Evolutionary conservation across 208 protist species (phyloP).

Genomic region (Trypanosoma scelopori): DNA sequence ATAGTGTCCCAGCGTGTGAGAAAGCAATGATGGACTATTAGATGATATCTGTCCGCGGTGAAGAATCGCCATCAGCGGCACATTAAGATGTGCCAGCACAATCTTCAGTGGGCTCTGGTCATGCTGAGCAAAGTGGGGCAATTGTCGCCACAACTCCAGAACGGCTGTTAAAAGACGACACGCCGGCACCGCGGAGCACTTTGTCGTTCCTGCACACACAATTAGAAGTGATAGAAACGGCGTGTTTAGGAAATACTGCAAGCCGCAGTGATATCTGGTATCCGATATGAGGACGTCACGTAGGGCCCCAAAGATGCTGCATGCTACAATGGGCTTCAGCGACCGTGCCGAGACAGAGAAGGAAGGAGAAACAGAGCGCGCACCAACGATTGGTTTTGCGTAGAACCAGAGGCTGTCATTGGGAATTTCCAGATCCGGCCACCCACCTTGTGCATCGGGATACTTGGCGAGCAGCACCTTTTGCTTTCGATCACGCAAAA

Average conservation of each 20-base stretch:
- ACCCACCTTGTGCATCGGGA: constrained; percentile 79
- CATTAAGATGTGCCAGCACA: constrained; percentile 71
- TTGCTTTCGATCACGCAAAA: constrained; percentile 73
- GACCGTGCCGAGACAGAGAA: constrained; percentile 30
- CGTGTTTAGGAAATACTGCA: constrained; percentile 51
- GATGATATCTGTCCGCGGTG: constrained; percentile 36
- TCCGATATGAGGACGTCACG: constrained; percentile 23
- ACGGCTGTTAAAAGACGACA: constrained; percentile 53
- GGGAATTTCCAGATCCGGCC: constrained; percentile 49
- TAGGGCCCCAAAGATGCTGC: constrained; percentile 25
- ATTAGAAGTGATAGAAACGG: constrained; percentile 56
- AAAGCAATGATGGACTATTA: constrained; percentile 24
- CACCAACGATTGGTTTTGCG: constrained; percentile 21
- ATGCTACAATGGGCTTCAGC: constrained; percentile 32
- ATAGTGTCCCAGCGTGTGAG: constrained; percentile 51
- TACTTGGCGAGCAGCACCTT: constrained; percentile 79
- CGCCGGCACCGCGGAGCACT: constrained; percentile 36
- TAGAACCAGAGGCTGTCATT: constrained; percentile 44
- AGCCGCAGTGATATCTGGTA: constrained; percentile 25
- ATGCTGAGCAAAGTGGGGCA: constrained; percentile 47
- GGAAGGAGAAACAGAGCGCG: constrained; percentile 28
- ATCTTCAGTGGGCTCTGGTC: constrained; percentile 74
- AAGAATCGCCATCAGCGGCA: constrained; percentile 48
- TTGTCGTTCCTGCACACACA: constrained; percentile 30
- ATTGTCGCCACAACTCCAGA: constrained; percentile 62